Conservation (phyloP, 768 basidiomycete genomes). For the Hericium alpestre region DNA sequence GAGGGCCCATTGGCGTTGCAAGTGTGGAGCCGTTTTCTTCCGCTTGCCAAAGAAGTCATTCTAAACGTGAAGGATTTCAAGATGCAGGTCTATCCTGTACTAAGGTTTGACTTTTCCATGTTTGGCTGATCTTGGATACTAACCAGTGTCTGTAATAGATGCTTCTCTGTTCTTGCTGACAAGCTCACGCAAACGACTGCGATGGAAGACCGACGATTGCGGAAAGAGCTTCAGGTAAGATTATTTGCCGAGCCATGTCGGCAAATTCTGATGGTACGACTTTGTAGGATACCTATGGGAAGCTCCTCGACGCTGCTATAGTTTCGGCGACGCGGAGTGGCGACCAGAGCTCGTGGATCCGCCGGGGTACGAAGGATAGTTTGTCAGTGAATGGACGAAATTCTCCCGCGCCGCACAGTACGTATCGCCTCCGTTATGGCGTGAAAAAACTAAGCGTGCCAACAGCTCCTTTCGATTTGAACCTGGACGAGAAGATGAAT, state of each 20-base stretch:
- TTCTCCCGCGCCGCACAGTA: constrained; percentile 56
- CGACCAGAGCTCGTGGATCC: constrained; percentile 74
- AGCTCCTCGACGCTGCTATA: constrained; percentile 73
- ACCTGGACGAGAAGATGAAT: constrained; percentile 53
- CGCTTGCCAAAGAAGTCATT: constrained; percentile 71
- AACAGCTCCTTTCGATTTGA: constrained; percentile 24
- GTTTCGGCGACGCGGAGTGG: constrained; percentile 60
- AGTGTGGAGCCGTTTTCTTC: constrained; percentile 76
- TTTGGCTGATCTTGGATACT: background rate
- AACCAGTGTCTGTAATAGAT: constrained; percentile 43
- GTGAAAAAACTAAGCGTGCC: background rate
- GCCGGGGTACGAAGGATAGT: constrained; percentile 55
- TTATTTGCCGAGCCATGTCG: background rate
- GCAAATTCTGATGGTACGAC: background rate
- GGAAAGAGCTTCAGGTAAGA: constrained; percentile 77
- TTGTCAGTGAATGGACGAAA: constrained; percentile 55
- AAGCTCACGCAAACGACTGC: constrained; percentile 84
- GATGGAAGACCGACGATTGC: constrained; percentile 77
- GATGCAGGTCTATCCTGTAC: constrained; percentile 54
- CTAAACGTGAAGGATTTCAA: constrained; percentile 58
- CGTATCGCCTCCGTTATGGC: constrained; percentile 6
- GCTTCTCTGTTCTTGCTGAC: constrained; percentile 53
- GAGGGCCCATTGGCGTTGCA: constrained; percentile 91
- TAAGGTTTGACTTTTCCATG: constrained; percentile 40
- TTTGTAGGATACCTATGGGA: constrained; percentile 68